These are phyloP conservation scores for Penicillium italicum DNA, from an alignment of 2,329 filamentous ascomycete species.

Conservation along the genomic window DNA sequence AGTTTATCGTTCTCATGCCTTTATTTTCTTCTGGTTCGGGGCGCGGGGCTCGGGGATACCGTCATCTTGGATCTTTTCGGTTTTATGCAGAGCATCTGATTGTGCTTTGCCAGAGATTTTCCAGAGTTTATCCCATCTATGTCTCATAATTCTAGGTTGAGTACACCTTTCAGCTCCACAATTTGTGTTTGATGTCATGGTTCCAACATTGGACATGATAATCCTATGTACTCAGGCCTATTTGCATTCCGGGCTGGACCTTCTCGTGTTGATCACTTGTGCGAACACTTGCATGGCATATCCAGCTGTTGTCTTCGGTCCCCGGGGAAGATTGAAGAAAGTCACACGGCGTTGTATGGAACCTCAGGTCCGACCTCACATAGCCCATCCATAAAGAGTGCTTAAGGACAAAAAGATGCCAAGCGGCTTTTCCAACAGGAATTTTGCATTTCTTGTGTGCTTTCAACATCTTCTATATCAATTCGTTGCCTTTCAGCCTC, in stretches of 20 bases:
- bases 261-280: not conserved
- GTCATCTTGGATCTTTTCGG: slow-evolving; percentile 1
- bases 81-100: slow-evolving; percentile 11
- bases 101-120: slow-evolving; percentile 1
- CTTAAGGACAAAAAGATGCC: not conserved
- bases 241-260: not conserved
- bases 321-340: slow-evolving; percentile 8
- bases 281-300: slow-evolving; percentile 8
- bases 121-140: slow-evolving; percentile 1
- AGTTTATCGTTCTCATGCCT: slow-evolving; percentile 18
- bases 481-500: not conserved
- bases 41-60: not conserved
- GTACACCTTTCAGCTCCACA: not conserved
- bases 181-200: not conserved
- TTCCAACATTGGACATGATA: not conserved
- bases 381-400: not conserved
- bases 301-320: not conserved
- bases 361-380: not conserved
- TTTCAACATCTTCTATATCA: not conserved
- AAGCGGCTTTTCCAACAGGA: not conserved
- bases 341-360: slow-evolving; percentile 11
- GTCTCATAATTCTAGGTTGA: not conserved
- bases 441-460: not conserved
- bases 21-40: not conserved
- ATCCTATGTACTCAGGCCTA: not conserved